A percentile compares a stretch with the other conserved stretches of the same genome.
Evolutionary conservation across 2,329 filamentous ascomycete genomes (phyloP).

Genomic region (Diaporthe longicolla): DNA sequence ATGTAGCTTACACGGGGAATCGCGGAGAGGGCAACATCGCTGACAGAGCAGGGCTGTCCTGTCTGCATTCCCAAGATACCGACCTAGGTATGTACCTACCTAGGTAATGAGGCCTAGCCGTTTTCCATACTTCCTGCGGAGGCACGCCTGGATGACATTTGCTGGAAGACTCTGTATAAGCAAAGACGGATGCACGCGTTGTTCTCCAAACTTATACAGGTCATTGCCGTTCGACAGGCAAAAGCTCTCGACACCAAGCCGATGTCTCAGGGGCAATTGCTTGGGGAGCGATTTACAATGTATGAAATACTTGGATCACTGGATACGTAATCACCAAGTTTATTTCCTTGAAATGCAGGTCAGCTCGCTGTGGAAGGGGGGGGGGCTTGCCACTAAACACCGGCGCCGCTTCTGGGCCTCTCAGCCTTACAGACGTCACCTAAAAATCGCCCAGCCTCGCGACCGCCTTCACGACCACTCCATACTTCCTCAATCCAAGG

Average conservation of each 20-base stretch:
- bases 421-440: slow-evolving; percentile 40
- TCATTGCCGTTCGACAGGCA: too few relatives aligned
- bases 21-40: too few relatives aligned
- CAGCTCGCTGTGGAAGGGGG: slow-evolving; percentile 1
- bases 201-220: background rate
- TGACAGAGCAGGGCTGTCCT: too few relatives aligned
- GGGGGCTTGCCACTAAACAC: slow-evolving; percentile 23
- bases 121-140: too few relatives aligned
- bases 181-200: background rate
- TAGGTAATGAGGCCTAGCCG: too few relatives aligned
- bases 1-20: background rate
- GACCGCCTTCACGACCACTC: background rate
- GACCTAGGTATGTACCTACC: too few relatives aligned
- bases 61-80: too few relatives aligned
- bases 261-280: background rate
- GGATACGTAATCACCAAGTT: background rate
- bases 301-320: background rate
- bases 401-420: slow-evolving; percentile 20
- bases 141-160: too few relatives aligned
- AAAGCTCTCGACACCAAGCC: background rate
- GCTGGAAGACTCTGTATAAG: background rate
- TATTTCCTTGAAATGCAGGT: background rate
- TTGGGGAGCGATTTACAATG: background rate
- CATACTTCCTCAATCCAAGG: background rate
- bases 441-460: slow-evolving; percentile 32